These are phyloP conservation scores for Potentilla sterilis DNA, from an alignment of 306 rosid genomes.

Conservation along the genomic window DNA sequence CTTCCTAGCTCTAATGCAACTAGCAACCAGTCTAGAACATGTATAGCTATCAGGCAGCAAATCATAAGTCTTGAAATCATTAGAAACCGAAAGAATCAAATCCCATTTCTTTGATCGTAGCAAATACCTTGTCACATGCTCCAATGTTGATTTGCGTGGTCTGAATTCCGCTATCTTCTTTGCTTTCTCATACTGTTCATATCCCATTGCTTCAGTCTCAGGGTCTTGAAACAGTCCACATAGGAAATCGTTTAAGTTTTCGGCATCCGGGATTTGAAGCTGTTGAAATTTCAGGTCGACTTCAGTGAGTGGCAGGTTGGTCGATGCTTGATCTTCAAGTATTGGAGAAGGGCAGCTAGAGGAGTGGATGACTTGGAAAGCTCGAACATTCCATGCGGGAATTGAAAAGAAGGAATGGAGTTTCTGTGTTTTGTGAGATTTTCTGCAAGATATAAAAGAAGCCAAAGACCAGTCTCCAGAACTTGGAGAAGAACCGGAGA, in stretches of 20 bases:
- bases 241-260: constrained; percentile 42
- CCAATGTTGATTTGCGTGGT: constrained; percentile 46
- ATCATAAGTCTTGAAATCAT: constrained; percentile 49
- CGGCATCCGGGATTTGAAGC: constrained; percentile 29
- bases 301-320: constrained; percentile 27
- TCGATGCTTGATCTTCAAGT: constrained; percentile 40
- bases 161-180: constrained; percentile 50
- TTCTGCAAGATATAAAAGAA: constrained; percentile 25
- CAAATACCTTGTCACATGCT: constrained; percentile 57
- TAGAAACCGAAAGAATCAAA: constrained; percentile 33
- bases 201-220: constrained; percentile 40
- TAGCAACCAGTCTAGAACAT: constrained; percentile 49
- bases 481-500: constrained; percentile 45
- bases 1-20: constrained; percentile 56
- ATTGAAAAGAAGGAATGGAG: constrained; percentile 30
- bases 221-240: constrained; percentile 48
- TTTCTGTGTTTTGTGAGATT: constrained; percentile 16
- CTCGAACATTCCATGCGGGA: constrained; percentile 27
- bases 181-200: constrained; percentile 52
- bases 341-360: constrained; percentile 49
- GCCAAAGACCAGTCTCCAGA: constrained; percentile 57
- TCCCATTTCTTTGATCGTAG: constrained; percentile 54
- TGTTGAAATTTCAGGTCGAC: constrained; percentile 28
- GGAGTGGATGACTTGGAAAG: constrained; percentile 33
- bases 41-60: constrained; percentile 53